Conservation (phyloP, 768 basidiomycete species). For the Pulveroboletus sp. region DNA sequence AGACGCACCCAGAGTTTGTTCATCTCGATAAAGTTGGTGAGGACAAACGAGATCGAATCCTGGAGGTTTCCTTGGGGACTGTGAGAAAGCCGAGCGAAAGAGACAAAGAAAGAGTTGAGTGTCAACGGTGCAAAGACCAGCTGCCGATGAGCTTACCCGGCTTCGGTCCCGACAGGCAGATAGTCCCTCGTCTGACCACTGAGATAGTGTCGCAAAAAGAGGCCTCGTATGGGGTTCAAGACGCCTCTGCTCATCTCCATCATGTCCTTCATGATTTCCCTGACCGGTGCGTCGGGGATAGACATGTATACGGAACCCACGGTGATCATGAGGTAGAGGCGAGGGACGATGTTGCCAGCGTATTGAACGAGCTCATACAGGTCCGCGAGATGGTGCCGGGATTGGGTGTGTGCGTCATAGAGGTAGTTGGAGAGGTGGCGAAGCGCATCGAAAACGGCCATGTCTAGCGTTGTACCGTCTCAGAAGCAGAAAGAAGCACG, state of each 20-base stretch:
- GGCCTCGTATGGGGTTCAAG: constrained; percentile 91
- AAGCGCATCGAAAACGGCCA: constrained; percentile 97
- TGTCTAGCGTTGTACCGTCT: constrained; percentile 52
- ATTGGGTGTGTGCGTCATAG: constrained; percentile 89
- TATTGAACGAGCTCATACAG: constrained; percentile 99
- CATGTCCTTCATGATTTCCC: constrained; percentile 99
- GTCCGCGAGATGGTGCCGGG: constrained; percentile 94
- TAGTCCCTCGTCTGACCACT: constrained; percentile 96
- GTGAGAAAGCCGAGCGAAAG: neutral
- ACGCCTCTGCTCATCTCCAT: constrained; percentile 99
- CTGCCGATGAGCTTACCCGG: constrained; percentile 53
- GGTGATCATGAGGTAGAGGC: constrained; percentile 97
- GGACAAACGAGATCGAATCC: constrained; percentile 92
- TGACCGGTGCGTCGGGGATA: constrained; percentile 91
- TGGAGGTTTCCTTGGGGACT: constrained; percentile 87
- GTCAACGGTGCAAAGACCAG: neutral
- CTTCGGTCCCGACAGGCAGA: constrained; percentile 79
- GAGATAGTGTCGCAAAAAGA: constrained; percentile 94
- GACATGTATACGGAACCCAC: constrained; percentile 99
- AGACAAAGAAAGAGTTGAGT: neutral
- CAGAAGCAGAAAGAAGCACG: neutral
- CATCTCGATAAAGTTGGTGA: constrained; percentile 99
- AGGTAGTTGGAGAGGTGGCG: constrained; percentile 94
- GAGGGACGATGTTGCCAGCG: constrained; percentile 92
- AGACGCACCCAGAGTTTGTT: constrained; percentile 99